Percentiles rank a stretch among this genome's conserved stretches.
phyloP scores from a whole-genome alignment of 2,329 filamentous ascomycete genomes.

The Fusarium devonianum region DNA sequence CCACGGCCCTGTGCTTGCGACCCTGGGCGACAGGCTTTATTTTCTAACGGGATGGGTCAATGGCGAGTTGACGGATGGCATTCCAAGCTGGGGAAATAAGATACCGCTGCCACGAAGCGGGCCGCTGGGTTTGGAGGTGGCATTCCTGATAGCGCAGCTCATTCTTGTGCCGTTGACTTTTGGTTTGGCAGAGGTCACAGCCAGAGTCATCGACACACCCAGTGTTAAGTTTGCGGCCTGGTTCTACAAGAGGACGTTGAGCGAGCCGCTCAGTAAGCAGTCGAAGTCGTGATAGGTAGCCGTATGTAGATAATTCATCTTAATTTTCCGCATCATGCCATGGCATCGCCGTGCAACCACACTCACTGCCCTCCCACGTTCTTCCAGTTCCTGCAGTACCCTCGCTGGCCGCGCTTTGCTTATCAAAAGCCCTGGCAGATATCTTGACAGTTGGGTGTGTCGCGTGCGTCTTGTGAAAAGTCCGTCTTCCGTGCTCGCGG shows the following conservation, averaged over 20 bases:
- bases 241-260: constrained; percentile 60
- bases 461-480: too few relatives aligned
- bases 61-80: constrained; percentile 55
- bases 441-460: too few relatives aligned
- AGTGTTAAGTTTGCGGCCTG: constrained; percentile 64
- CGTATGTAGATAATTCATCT: constrained; percentile 19
- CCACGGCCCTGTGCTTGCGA: constrained; percentile 68
- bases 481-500: too few relatives aligned
- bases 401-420: too few relatives aligned
- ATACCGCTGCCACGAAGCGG: constrained; percentile 63
- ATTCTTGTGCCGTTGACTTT: constrained; percentile 67
- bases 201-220: constrained; percentile 64
- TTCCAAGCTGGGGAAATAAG: constrained; percentile 64
- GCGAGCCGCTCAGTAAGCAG: constrained; percentile 23
- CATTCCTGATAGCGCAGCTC: constrained; percentile 66
- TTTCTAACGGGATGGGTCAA: constrained; percentile 64
- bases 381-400: too few relatives aligned
- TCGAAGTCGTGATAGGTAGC: constrained; percentile 22
- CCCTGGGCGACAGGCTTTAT: constrained; percentile 69
- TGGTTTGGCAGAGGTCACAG: constrained; percentile 64
- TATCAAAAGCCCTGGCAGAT: too few relatives aligned
- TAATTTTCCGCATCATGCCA: constrained; percentile 11
- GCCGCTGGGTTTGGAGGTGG: constrained; percentile 66
- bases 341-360: constrained; percentile 6
- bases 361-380: neutral